Percentiles rank a stretch among this genome's conserved stretches.
These are phyloP conservation scores for Talaromyces sp. DNA, from an alignment of 2,329 filamentous ascomycete species.

Conservation along the genomic window DNA sequence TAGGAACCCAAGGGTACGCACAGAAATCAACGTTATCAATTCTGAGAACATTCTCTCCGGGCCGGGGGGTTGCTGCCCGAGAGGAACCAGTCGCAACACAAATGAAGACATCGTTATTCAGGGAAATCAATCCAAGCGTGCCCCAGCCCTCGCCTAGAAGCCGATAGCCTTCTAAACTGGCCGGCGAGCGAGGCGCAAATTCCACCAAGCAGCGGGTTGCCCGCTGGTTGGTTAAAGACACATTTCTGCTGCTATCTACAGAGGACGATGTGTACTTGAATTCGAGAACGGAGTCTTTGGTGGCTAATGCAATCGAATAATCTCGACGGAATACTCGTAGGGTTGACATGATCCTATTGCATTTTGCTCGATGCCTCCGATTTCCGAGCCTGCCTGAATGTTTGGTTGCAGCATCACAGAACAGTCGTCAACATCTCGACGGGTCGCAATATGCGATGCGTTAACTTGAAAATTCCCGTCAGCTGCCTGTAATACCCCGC, in stretches of 20 bases:
- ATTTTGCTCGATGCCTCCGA: neutral
- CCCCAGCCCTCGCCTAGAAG: conserved; percentile 74
- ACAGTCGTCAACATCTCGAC: neutral
- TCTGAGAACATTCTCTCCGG: conserved; percentile 81
- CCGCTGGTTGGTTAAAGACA: conserved; percentile 20
- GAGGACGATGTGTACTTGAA: conserved; percentile 66
- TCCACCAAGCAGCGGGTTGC: conserved; percentile 77
- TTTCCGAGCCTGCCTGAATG: neutral
- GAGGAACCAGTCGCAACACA: conserved; percentile 78
- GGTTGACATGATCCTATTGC: conserved; percentile 41
- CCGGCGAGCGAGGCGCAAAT: conserved; percentile 61
- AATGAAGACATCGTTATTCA: conserved; percentile 80
- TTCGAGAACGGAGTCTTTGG: conserved; percentile 44
- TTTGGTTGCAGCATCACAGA: neutral
- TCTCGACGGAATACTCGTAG: conserved; percentile 82
- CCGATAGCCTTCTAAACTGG: conserved; percentile 71
- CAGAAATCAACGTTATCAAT: conserved; percentile 83
- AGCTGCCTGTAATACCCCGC: neutral
- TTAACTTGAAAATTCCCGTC: neutral
- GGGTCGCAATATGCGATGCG: neutral
- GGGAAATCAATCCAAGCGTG: conserved; percentile 80
- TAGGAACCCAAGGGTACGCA: conserved; percentile 25
- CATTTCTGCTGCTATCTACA: conserved; percentile 51
- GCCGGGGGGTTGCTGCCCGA: conserved; percentile 74
- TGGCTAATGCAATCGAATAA: conserved; percentile 81